Conservation (phyloP, 768 basidiomycete genomes). For the Hypholoma fasciculare region DNA sequence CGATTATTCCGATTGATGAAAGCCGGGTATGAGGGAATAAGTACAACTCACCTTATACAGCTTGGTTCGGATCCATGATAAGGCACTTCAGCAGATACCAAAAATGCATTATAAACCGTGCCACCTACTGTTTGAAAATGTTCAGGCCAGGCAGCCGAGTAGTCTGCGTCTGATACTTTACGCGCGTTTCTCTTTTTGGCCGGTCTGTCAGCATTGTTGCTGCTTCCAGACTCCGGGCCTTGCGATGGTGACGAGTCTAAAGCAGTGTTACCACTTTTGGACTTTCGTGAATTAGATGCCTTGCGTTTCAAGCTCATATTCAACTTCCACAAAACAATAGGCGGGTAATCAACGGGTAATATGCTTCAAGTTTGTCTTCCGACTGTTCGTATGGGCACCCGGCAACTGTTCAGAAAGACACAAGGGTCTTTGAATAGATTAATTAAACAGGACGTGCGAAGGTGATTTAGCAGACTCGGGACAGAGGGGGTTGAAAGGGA, state of each 20-base stretch:
- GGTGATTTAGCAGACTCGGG: no score
- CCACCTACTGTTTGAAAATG: conserved; percentile 58
- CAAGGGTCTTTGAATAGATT: no score
- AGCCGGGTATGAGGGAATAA: not conserved
- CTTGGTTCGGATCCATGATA: conserved; percentile 27
- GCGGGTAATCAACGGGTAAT: no score
- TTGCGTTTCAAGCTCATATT: not conserved
- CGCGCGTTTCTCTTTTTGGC: not conserved
- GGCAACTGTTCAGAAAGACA: no score
- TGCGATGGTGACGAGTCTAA: not conserved
- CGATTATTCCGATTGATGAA: not conserved
- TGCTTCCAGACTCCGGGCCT: not conserved
- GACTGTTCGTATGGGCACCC: no score
- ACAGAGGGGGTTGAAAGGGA: no score
- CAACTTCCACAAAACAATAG: no score
- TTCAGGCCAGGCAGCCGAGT: conserved; percentile 51
- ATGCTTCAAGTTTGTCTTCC: no score
- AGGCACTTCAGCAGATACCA: no score
- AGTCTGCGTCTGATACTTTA: not conserved
- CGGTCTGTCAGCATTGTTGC: not conserved
- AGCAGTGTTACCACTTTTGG: not conserved
- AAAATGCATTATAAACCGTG: not conserved
- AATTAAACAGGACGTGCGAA: no score
- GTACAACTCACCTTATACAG: conserved; percentile 54
- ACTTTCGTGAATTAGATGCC: not conserved